Percentiles rank a stretch among this genome's conserved stretches.
These are phyloP conservation scores for Suillus luteus DNA, from an alignment of 768 basidiomycete genomes.

Conservation along the genomic window DNA sequence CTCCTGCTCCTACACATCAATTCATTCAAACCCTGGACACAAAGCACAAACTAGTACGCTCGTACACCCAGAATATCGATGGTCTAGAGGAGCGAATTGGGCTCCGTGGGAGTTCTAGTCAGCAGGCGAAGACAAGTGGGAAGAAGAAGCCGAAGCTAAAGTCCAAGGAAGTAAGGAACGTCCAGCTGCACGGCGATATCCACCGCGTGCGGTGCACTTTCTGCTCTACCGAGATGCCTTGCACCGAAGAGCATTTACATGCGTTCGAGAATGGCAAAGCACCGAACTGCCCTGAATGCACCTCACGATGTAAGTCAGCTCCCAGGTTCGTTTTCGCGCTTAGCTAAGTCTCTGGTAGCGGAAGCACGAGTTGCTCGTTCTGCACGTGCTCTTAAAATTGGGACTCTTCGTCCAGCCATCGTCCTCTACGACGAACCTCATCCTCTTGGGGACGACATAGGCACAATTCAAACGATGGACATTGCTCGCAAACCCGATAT, in stretches of 20 bases:
- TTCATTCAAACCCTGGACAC: constrained; percentile 85
- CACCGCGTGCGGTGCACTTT: constrained; percentile 86
- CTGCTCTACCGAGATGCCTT: constrained; percentile 81
- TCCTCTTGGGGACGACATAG: constrained; percentile 92
- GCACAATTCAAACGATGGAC: constrained; percentile 75
- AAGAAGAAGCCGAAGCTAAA: constrained; percentile 73
- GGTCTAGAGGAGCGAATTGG: constrained; percentile 86
- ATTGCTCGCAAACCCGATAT: constrained; percentile 82
- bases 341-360: constrained; percentile 42
- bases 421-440: constrained; percentile 95
- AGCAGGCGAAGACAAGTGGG: constrained; percentile 47
- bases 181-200: constrained; percentile 94
- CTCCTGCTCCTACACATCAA: constrained; percentile 82
- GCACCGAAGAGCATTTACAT: constrained; percentile 58
- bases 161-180: constrained; percentile 76
- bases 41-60: constrained; percentile 83
- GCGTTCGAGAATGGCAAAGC: constrained; percentile 70
- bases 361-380: constrained; percentile 80
- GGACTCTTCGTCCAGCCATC: constrained; percentile 89
- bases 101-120: constrained; percentile 64
- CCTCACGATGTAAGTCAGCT: constrained; percentile 66
- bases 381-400: constrained; percentile 76
- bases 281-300: constrained; percentile 88
- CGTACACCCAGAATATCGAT: constrained; percentile 98
- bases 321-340: constrained; percentile 6